Conservation (phyloP, 306 rosid genomes). For the Begonia fuchsioides region DNA sequence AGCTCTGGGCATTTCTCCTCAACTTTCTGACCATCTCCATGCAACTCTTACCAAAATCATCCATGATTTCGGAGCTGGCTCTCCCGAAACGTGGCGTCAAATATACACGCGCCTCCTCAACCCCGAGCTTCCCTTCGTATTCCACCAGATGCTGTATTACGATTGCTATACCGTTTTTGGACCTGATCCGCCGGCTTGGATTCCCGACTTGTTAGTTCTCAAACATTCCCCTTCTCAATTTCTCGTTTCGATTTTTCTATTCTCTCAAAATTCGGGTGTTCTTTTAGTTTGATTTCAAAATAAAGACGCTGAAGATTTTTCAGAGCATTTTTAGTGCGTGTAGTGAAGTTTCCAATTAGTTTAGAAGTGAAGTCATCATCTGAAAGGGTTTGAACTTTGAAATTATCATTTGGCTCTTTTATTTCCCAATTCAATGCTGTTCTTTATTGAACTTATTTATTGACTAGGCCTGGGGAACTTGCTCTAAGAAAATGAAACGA, state of each 20-base stretch:
- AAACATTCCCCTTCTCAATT: background rate
- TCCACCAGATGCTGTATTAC: conserved; percentile 74
- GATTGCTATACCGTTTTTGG: conserved; percentile 55
- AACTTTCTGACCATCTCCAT: conserved; percentile 31
- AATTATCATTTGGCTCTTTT: no score
- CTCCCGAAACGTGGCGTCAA: conserved; percentile 62
- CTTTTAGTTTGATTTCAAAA: conserved; percentile 3
- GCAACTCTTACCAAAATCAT: conserved; percentile 29
- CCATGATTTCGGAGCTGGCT: conserved; percentile 21
- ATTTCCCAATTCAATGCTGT: no score
- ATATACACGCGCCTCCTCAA: conserved; percentile 40
- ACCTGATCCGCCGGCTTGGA: conserved; percentile 87
- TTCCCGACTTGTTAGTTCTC: conserved; percentile 53
- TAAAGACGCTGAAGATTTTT: background rate
- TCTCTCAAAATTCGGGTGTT: background rate
- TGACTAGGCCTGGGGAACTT: no score
- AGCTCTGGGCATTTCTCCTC: conserved; percentile 31
- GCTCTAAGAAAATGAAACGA: no score
- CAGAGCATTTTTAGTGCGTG: background rate
- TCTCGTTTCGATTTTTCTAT: no score
- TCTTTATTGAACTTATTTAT: no score
- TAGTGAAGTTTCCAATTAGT: background rate
- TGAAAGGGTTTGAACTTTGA: no score
- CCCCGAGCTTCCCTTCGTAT: conserved; percentile 66
- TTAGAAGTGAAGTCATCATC: no score